Percentiles rank a stretch among this genome's conserved stretches.
These are phyloP conservation scores for Plasmopara viticola DNA, from an alignment of 352 stramenopile species.

Conservation along the genomic window DNA sequence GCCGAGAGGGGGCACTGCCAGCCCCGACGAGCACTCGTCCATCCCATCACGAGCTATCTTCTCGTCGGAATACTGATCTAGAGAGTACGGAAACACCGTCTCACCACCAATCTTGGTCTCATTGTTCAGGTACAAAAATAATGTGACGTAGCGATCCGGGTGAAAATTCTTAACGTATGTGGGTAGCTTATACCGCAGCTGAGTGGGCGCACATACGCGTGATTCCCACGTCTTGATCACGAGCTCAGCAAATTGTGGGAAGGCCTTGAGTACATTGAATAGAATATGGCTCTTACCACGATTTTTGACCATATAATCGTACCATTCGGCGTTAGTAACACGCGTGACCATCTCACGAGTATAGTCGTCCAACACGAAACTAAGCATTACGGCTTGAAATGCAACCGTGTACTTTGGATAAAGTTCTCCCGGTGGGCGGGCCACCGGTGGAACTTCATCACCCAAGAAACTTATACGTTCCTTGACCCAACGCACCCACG, in stretches of 20 bases:
- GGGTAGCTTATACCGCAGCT: slow-evolving; percentile 53
- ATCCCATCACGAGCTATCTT: slow-evolving; percentile 67
- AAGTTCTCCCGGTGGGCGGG: no score
- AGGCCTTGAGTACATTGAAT: slow-evolving; percentile 51
- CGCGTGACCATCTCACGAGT: no score
- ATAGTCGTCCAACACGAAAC: no score
- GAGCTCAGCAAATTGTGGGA: slow-evolving; percentile 47
- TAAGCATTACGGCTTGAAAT: no score
- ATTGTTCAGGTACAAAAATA: slow-evolving; percentile 97
- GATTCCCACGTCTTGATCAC: slow-evolving; percentile 66
- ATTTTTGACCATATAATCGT: slow-evolving; percentile 59
- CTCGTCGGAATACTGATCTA: slow-evolving; percentile 64
- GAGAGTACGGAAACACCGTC: slow-evolving; percentile 92
- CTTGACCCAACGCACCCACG: no score
- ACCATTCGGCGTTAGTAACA: no score
- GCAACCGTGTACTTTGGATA: no score
- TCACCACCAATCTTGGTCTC: slow-evolving; percentile 92
- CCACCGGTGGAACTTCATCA: no score
- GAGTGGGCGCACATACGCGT: slow-evolving; percentile 22
- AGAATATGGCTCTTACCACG: slow-evolving; percentile 49
- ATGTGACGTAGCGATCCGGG: slow-evolving; percentile 92
- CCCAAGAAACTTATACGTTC: no score
- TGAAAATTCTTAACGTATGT: slow-evolving; percentile 69
- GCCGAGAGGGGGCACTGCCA: no score
- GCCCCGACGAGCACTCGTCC: slow-evolving; percentile 73